Conservation (phyloP, 441 rosid genomes). For the Pelargonium myrrhifolium region DNA sequence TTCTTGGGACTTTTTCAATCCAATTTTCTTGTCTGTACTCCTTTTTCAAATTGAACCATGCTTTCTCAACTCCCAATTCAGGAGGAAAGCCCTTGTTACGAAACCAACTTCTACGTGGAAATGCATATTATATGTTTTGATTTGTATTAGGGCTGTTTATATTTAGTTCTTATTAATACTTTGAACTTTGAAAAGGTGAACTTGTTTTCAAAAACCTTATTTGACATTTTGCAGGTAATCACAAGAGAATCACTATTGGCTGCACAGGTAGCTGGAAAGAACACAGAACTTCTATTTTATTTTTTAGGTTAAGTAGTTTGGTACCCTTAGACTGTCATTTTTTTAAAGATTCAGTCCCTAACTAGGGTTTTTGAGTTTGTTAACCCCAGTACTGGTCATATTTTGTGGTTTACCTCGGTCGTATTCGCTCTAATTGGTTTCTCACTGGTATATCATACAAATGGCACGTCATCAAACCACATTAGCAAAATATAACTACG, state of each 20-base stretch:
- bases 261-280: slow-evolving; percentile 55
- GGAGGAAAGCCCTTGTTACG: neutral
- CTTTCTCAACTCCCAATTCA: neutral
- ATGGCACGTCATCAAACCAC: no score
- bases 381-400: no score
- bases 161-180: neutral
- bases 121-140: neutral
- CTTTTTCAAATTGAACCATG: neutral
- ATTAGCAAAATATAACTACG: no score
- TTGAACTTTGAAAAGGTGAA: slow-evolving; percentile 3
- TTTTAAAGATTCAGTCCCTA: no score
- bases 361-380: no score
- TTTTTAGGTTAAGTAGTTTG: neutral
- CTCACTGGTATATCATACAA: no score
- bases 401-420: no score
- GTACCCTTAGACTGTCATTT: neutral
- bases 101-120: neutral
- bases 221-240: slow-evolving; percentile 54
- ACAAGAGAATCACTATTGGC: slow-evolving; percentile 73
- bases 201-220: slow-evolving; percentile 8
- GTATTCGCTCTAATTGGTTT: no score
- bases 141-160: neutral
- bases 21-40: neutral
- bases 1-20: neutral
- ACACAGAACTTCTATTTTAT: neutral